Evolutionary conservation across 1,139 yeast species (phyloP).

Genomic region (Nakaseomyces nivariensis): DNA sequence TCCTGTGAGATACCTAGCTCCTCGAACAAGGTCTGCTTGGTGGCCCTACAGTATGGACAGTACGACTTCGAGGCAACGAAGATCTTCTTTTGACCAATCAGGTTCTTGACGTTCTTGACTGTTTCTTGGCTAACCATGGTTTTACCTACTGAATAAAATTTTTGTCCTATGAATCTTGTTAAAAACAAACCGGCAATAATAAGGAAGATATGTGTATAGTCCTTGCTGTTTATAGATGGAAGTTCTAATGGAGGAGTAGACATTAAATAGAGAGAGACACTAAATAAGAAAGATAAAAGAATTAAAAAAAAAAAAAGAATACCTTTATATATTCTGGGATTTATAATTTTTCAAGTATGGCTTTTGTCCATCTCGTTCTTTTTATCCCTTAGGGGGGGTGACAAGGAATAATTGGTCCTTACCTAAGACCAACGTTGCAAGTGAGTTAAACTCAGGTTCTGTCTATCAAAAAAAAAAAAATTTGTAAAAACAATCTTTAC

Average conservation of each 20-base stretch:
- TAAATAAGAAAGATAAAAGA: background rate
- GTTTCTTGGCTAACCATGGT: conserved; percentile 41
- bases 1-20: conserved; percentile 33
- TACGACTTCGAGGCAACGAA: conserved; percentile 78
- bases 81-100: conserved; percentile 57
- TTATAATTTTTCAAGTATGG: no score
- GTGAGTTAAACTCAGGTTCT: background rate
- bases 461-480: no score
- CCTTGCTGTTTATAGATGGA: conserved; percentile 1
- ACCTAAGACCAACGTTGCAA: background rate
- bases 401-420: background rate
- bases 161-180: conserved; percentile 8
- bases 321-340: background rate
- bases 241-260: background rate
- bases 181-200: conserved; percentile 10
- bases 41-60: conserved; percentile 63
- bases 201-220: background rate
- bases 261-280: background rate
- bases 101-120: conserved; percentile 47
- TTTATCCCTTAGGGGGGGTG: background rate
- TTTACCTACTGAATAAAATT: conserved; percentile 5
- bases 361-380: no score
- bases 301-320: background rate
- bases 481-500: no score
- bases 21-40: conserved; percentile 48